Base-by-base conservation (phyloP, 345 rosid species). In the Excoecaria agallocha region DNA sequence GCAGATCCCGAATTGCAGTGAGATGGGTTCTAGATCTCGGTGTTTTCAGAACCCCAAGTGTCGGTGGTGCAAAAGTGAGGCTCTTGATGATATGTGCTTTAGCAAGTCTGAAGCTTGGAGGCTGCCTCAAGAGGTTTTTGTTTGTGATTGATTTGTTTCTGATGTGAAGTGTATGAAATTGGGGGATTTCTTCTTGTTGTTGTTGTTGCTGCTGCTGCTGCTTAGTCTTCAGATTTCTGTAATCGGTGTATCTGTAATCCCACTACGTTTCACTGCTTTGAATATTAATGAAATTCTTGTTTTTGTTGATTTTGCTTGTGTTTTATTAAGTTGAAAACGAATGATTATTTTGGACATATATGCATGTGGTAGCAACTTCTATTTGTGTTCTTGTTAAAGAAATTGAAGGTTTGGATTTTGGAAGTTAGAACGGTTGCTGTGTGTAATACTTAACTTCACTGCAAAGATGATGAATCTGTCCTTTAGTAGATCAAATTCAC, bases 61-160 rank as follows among this genome's bases (percentile, higher is more conserved):
- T 77, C 82, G 83, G 24, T 92, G 97, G 97, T 92, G 97, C 79
- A 82, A 82, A n/a, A 92, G 95, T 57, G 87, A 89, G 41, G 89
- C 82, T 81, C 90, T 92, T 1, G 92, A 90, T 68, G 95, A 90
- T 75, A 85, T 82, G 83, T 92, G 97, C 84, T 92, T 90, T 45
- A 70, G 69, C 78, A 87, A 82, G 82, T 43, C 80, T 52, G 93
- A 92, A 71, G 85, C 97, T 71, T 73, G 89, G 89, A 84, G 90
- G 74, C 79, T 92, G 74, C 97, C 97, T 38, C 81, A 81, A 48
- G 90, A 89, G 88, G 91, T 88, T 68, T 92, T 90, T 70, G 68
- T 83, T 74, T 92, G 97, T 76, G 82, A 86, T 76, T 80, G 78
- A 66, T 45, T 69, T 45, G 24, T 43, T 66, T 8, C n/a, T 15